phyloP scores from a whole-genome alignment of 1,284 basidiomycete species.

The Naganishia sp. region DNA sequence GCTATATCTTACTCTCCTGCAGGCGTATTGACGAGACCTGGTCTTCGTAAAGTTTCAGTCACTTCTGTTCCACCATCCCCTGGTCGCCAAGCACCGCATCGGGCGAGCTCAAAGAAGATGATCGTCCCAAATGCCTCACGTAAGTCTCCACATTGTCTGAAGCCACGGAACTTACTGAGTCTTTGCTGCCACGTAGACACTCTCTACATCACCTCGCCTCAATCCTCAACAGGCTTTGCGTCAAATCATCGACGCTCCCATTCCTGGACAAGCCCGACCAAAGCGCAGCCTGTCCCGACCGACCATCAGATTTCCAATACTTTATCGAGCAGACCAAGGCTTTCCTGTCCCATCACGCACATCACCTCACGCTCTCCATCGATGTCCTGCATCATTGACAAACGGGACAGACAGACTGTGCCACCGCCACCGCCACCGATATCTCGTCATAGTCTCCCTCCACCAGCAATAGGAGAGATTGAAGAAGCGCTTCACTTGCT shows the following conservation, averaged over 20 bases:
- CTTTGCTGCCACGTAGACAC: background rate
- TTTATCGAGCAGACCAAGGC: background rate
- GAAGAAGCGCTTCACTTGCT: background rate
- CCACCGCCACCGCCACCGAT: conserved; percentile 3
- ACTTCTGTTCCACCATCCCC: background rate
- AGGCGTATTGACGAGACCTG: conserved; percentile 5
- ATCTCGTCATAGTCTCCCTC: background rate
- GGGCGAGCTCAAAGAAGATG: background rate
- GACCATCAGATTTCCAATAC: conserved; percentile 1
- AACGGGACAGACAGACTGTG: background rate
- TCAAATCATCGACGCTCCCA: conserved; percentile 11
- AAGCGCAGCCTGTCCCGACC: background rate
- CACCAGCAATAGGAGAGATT: background rate
- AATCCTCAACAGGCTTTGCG: background rate
- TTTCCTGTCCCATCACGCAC: background rate
- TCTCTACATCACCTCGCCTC: background rate
- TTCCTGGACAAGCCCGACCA: conserved; percentile 10
- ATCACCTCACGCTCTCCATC: conserved; percentile 14
- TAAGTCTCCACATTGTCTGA: background rate
- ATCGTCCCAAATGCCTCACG: background rate
- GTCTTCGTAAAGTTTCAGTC: background rate
- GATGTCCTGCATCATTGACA: background rate
- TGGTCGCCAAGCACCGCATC: background rate
- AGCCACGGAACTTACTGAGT: background rate
- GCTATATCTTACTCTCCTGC: conserved; percentile 20